phyloP scores from a whole-genome alignment of 768 basidiomycete species.

The Panellus pusillus region DNA sequence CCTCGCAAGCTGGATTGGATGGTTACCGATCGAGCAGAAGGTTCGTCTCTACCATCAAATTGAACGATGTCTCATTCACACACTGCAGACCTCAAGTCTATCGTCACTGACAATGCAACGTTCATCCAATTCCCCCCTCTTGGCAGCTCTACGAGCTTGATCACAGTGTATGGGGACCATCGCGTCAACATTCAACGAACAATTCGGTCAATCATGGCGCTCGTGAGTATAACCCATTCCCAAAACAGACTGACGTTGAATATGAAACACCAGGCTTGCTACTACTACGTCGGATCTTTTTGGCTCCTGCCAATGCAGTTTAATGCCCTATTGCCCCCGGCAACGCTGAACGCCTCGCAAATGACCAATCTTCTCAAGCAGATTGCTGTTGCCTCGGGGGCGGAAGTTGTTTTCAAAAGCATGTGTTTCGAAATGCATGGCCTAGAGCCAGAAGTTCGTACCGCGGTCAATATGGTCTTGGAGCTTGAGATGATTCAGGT shows the following conservation, averaged over 20 bases:
- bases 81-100: constrained; percentile 67
- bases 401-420: constrained; percentile 94
- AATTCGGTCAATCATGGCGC: constrained; percentile 90
- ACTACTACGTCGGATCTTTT: constrained; percentile 95
- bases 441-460: constrained; percentile 85
- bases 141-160: constrained; percentile 89
- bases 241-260: constrained; percentile 13
- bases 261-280: constrained; percentile 65
- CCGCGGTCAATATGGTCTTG: constrained; percentile 81
- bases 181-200: constrained; percentile 93
- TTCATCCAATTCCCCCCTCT: constrained; percentile 93
- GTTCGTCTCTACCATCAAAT: no score
- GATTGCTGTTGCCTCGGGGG: constrained; percentile 83
- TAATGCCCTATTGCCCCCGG: constrained; percentile 85
- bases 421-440: constrained; percentile 99
- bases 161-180: constrained; percentile 92
- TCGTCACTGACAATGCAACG: constrained; percentile 96
- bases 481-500: constrained; percentile 94
- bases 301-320: constrained; percentile 95
- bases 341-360: constrained; percentile 77
- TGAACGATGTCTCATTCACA: no score
- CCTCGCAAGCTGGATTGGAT: constrained; percentile 99
- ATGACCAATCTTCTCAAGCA: constrained; percentile 84
- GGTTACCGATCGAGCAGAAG: constrained; percentile 90
- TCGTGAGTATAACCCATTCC: constrained; percentile 56